Conservation (phyloP, 805 yeast species). For the Candida ipomoeae region DNA sequence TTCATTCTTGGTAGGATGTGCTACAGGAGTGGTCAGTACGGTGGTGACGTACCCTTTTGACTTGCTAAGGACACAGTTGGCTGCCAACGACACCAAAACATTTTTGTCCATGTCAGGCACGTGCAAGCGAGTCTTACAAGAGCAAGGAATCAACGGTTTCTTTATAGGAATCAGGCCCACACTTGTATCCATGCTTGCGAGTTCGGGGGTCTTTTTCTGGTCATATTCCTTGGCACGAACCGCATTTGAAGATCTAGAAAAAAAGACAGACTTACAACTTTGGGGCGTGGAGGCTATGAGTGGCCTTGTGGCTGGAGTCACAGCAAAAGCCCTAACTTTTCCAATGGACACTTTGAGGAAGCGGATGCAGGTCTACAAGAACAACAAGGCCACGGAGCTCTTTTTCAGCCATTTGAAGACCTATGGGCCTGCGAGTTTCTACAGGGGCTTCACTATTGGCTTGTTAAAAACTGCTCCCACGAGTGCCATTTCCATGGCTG, state of each 20-base stretch:
- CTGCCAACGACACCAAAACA: constrained; percentile 48
- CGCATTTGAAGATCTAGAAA: constrained; percentile 21
- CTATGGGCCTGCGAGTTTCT: constrained; percentile 68
- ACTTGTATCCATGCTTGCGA: constrained; percentile 59
- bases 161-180: constrained; percentile 50
- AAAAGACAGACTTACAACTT: constrained; percentile 13
- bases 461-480: constrained; percentile 78
- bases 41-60: constrained; percentile 83
- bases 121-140: constrained; percentile 22
- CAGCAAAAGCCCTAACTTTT: constrained; percentile 70
- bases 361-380: constrained; percentile 58
- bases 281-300: constrained; percentile 52
- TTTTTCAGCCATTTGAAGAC: constrained; percentile 37
- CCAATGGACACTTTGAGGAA: constrained; percentile 85
- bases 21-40: constrained; percentile 76
- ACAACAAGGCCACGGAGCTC: constrained; percentile 21
- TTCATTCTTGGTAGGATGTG: constrained; percentile 61
- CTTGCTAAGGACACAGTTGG: constrained; percentile 79
- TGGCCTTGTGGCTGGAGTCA: constrained; percentile 71
- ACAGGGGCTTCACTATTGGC: constrained; percentile 70
- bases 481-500: constrained; percentile 60
- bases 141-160: constrained; percentile 42
- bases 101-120: constrained; percentile 37
- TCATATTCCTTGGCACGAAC: constrained; percentile 53
- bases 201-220: constrained; percentile 73